Base-by-base conservation (phyloP, 176 grass and related monocot genomes). In the Thinopyrum elongatum region DNA sequence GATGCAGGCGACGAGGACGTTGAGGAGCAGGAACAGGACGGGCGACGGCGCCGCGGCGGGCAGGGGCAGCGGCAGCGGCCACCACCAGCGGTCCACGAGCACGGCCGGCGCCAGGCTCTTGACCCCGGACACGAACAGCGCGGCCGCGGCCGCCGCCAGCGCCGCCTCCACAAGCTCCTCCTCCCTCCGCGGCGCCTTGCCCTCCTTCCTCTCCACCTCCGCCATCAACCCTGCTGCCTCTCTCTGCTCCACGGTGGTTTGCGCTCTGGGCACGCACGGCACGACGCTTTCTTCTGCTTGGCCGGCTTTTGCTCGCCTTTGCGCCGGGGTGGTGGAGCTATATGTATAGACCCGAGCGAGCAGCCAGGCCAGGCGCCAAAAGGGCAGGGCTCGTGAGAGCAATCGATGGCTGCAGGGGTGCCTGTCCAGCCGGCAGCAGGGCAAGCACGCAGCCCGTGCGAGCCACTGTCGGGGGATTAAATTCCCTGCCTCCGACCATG, bases 1-100 rank as follows among this genome's bases (percentile, higher is more conserved):
- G 71, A 98, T 92, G 88, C 92, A 91, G 62, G 96, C 93, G 60
- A 98, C 92, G 81, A 98, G 51, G 46, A 98, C 57, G 90, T 95
- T 95, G 64, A 95, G 80, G n/a, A 98, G 83, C 68, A 98, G 70
- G 81, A 98, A 94, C 6, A 94, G 90, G 6, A 90, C 81, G 33
- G 89, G 93, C 19, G 96, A 88, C 51, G 96, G 96, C 39, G 81
- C 51, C 35, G 85, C 49, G 27, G 63, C 55, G 14, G 90, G 76
- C 39, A 87, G 30, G 38, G 79, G 30, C 42, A 83, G 73, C 9
- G 80, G 58, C 66, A 71, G 69, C 35, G 69, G 69, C 69, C 35
- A 41, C 74, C 83, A 83, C 85, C 82, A 91, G 31, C 85, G 92
- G 23, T 42, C 42, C 27, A 78, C n/a, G 15, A 89, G 46, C 72